Percentiles rank a stretch among this genome's conserved stretches.
Evolutionary conservation across 2,329 filamentous ascomycete genomes (phyloP).

Genomic region (Emericellopsis atlantica): DNA sequence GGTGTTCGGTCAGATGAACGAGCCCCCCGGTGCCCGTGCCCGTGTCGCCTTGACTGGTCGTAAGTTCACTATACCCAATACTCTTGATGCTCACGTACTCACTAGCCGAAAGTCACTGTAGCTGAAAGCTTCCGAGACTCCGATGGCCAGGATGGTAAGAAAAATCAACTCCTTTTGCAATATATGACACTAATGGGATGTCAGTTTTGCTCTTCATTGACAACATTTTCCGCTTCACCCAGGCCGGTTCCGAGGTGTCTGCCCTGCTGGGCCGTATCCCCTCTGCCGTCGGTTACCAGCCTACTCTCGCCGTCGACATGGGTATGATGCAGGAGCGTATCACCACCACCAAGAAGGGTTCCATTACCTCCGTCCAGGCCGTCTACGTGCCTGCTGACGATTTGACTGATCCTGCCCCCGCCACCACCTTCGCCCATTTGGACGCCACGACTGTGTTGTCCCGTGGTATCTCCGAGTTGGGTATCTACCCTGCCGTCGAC

Average conservation of each 20-base stretch:
- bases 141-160: slow-evolving; percentile 74
- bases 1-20: slow-evolving; percentile 99
- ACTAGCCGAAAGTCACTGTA: slow-evolving; percentile 41
- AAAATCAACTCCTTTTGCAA: slow-evolving; percentile 4
- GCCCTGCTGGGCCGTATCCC: slow-evolving; percentile 98
- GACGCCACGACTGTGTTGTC: slow-evolving; percentile 99
- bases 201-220: slow-evolving; percentile 97
- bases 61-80: slow-evolving; percentile 3
- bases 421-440: slow-evolving; percentile 99
- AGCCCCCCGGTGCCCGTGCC: slow-evolving; percentile 97
- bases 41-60: slow-evolving; percentile 92
- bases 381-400: slow-evolving; percentile 99
- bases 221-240: slow-evolving; percentile 99
- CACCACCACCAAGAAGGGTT: slow-evolving; percentile 98
- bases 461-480: slow-evolving; percentile 99
- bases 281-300: slow-evolving; percentile 99
- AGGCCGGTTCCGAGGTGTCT: slow-evolving; percentile 99
- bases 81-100: too few species aligned
- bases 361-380: slow-evolving; percentile 99
- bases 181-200: background rate
- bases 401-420: slow-evolving; percentile 98
- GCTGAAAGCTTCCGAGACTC: slow-evolving; percentile 72
- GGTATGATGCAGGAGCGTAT: slow-evolving; percentile 99
- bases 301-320: slow-evolving; percentile 97
- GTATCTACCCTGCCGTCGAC: slow-evolving; percentile 99